phyloP scores from a whole-genome alignment of 768 basidiomycete genomes.

The Russula dissimulans region DNA sequence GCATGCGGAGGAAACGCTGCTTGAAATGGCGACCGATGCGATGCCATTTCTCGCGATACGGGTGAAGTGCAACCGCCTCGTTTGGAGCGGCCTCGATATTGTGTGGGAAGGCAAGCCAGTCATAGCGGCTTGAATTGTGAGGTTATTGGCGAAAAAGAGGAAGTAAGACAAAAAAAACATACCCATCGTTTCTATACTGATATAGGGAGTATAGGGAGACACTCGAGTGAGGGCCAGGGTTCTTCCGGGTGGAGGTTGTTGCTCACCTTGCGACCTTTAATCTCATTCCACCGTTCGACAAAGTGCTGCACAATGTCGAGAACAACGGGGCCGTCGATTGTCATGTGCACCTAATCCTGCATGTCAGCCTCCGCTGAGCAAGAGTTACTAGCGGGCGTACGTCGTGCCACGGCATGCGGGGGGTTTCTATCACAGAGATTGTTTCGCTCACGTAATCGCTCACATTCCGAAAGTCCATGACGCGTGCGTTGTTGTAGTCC shows the following conservation, averaged over 20 bases:
- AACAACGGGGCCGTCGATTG: conserved; percentile 69
- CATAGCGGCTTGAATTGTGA: conserved; percentile 34
- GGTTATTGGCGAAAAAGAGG: not conserved
- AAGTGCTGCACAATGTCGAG: conserved; percentile 93
- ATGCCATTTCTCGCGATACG: conserved; percentile 57
- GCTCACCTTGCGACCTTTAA: conserved; percentile 71
- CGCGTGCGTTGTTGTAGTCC: conserved; percentile 87
- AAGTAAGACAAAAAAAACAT: conserved; percentile 21
- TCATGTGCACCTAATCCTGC: conserved; percentile 63
- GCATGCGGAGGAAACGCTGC: conserved; percentile 24
- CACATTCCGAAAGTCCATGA: conserved; percentile 76
- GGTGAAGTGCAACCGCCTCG: conserved; percentile 65
- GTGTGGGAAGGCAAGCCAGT: conserved; percentile 78
- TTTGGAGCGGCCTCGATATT: conserved; percentile 49
- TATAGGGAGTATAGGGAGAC: too few species aligned
- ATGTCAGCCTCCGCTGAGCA: not conserved
- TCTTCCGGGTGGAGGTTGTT: not conserved
- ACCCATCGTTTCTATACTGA: conserved; percentile 38
- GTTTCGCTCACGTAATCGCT: conserved; percentile 64
- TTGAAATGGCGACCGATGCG: conserved; percentile 21
- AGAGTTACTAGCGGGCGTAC: conserved; percentile 34
- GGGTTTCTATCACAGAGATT: conserved; percentile 55
- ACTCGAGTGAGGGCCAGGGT: not conserved
- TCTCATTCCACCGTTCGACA: conserved; percentile 83
- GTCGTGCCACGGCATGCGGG: conserved; percentile 95